phyloP scores from a whole-genome alignment of 2,329 filamentous ascomycete species.

The Pseudogymnoascus sp. region DNA sequence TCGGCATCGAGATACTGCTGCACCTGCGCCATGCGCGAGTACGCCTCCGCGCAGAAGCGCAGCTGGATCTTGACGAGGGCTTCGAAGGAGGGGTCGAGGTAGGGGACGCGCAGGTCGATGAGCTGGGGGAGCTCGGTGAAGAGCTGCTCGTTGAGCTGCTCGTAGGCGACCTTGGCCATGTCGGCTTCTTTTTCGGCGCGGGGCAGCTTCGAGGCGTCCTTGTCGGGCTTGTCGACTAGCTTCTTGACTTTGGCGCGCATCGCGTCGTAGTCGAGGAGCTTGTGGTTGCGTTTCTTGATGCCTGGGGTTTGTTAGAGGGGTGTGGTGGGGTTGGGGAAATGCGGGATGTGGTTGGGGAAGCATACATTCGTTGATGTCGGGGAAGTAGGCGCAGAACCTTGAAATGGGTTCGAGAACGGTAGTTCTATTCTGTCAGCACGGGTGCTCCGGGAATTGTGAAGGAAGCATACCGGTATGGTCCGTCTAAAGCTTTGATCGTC shows the following conservation, averaged over 20 bases:
- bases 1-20: conserved; percentile 96
- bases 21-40: conserved; percentile 96
- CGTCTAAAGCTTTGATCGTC: conserved; percentile 96
- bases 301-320: conserved; percentile 36
- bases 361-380: conserved; percentile 93
- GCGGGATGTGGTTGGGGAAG: conserved; percentile 8
- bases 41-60: conserved; percentile 95
- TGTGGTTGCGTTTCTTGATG: conserved; percentile 98
- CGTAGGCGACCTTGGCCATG: conserved; percentile 86
- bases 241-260: conserved; percentile 95
- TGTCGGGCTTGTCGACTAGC: conserved; percentile 95
- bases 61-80: conserved; percentile 98
- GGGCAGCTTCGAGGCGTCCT: conserved; percentile 93
- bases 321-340: background rate
- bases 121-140: conserved; percentile 88
- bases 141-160: conserved; percentile 94
- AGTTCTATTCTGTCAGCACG: conserved; percentile 43
- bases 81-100: conserved; percentile 94
- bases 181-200: conserved; percentile 94
- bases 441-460: background rate
- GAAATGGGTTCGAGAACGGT: conserved; percentile 94
- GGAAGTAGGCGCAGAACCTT: conserved; percentile 96
- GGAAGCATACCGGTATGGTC: conserved; percentile 66
- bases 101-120: conserved; percentile 93
- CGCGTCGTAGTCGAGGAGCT: conserved; percentile 95